Evolutionary conservation across 495 filamentous ascomycete species (phyloP), one percentile per base, ranked within the genome.

Genomic region (Neurospora cerealis): DNA sequence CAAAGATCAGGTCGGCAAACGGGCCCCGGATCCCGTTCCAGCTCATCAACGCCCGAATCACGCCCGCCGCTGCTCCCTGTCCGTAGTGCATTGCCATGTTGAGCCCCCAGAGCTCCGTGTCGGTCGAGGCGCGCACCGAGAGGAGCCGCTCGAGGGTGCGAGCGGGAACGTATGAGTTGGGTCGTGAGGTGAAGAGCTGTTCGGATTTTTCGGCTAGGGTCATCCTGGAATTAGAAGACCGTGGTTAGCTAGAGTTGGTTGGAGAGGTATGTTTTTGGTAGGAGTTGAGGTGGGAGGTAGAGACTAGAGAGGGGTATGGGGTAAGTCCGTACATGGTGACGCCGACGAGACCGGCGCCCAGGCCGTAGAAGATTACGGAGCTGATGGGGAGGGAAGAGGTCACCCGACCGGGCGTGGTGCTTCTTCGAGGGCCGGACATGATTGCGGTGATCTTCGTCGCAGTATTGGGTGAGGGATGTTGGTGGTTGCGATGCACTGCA

Each of bases 1-100:
- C 72, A 48, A 81, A 80, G 69, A 82, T 77, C 44, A 80, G 78
- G 41, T 79, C 75, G 8, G 78, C 79, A 74, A 83, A 77, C 2
- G 81, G 81, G 1, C 81, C 81, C 5, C 78, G 75, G 41, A 83
- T 70, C 4, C 81, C 81, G 21, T 76, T 70, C 21, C 74, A 80
- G n/a, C 74, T 73, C 73, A 81, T 81, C 5, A 74, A 2, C 3
- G 75, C 73, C 11, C 79, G 72, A 19, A 79, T 60, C 8, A 73
- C 44, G 7, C 70, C 78, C 5, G 72, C 72, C 15, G 75, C 69
- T 5, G 74, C 73, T 13, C 75, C 75, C 28, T 80, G 71, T 11
- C 79, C 79, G 71, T 79, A 73, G 34, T 77, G 72, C 78, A 79
- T 79, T 19, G 77, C 75, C 75, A 72, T 74, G 54, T 76, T 76